Base-by-base conservation (phyloP, 2,329 filamentous ascomycete species). In the Cercospora sp. region DNA sequence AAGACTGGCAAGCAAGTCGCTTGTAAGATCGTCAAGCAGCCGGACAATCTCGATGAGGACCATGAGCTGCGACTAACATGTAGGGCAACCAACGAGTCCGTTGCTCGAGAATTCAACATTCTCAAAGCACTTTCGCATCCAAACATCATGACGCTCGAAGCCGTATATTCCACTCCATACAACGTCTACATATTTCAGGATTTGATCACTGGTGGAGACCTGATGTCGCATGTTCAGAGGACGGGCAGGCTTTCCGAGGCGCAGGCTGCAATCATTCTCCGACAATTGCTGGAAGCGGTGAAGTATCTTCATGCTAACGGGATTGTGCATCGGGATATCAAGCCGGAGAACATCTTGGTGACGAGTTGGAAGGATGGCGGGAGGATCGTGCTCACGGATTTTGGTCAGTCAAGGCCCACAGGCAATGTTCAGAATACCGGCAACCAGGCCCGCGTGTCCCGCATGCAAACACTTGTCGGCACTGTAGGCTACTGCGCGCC, bases 1-100 rank as follows among this genome's bases (percentile, higher is more conserved):
- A 77, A 76, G 6, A 86, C 84, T 0, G 81, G 83, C 42, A 83
- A 82, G 65, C 90, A 92, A 73, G 71, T 91, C 20, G 89, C 89
- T 10, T 93, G 90, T 80, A 92, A 93, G 73, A 78, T 91, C 8
- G 80, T 91, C 62, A 81, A 86, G 63, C 73, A 90, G 2, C 79
- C 81, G 33, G 71, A 33, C n/a, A 40, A 40, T 28, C 20, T 57
- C 33, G 4, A 10, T 7, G 40, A 45, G 12, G 36, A 57, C 28
- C 45, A 68, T 33, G 16, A 9, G n/a, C 13, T 58, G 40, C 33
- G 45, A 20, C 40, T 16, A 28, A 36, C 18, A n/a, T 23, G 40
- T 6, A 59, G 20, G 42, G 31, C n/a, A 20, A 57, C 48, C 36
- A 67, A 20, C 36, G 64, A 68, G 8, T 55, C 45, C 12, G 55